Evolutionary conservation across 2,329 filamentous ascomycete species (phyloP).

Genomic region (Lasiodiplodia hormozganensis): DNA sequence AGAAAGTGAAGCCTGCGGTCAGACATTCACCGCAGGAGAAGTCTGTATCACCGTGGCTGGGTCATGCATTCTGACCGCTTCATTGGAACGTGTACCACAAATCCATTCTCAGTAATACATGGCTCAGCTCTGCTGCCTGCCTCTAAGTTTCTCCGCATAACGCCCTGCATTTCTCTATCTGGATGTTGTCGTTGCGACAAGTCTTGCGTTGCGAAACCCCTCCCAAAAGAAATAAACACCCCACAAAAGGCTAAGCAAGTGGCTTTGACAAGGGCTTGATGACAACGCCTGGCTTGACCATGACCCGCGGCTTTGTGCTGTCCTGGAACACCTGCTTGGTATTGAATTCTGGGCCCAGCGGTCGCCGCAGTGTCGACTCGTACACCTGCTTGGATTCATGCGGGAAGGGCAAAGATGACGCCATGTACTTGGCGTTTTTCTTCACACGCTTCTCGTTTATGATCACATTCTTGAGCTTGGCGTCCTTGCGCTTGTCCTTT

Average conservation of each 20-base stretch:
- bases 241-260: slow-evolving; percentile 49
- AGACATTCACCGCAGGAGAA: slow-evolving; percentile 12
- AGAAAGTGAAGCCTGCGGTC: neutral
- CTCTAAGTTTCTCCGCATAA: neutral
- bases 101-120: neutral
- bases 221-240: slow-evolving; percentile 1
- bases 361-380: slow-evolving; percentile 83
- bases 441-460: slow-evolving; percentile 90
- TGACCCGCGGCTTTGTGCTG: slow-evolving; percentile 83
- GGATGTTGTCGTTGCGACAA: slow-evolving; percentile 26
- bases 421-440: slow-evolving; percentile 91
- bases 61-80: neutral
- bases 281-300: slow-evolving; percentile 87
- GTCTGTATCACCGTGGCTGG: slow-evolving; percentile 18
- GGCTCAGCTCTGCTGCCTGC: slow-evolving; percentile 16
- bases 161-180: slow-evolving; percentile 26
- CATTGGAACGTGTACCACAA: slow-evolving; percentile 17
- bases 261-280: slow-evolving; percentile 90
- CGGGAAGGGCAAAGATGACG: slow-evolving; percentile 82
- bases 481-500: slow-evolving; percentile 78
- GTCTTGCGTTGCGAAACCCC: slow-evolving; percentile 20
- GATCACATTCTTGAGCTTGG: slow-evolving; percentile 82
- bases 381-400: slow-evolving; percentile 90
- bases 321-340: slow-evolving; percentile 96
- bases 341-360: slow-evolving; percentile 91